Evolutionary conservation across 2,329 filamentous ascomycete genomes (phyloP).

Genomic region (Dendryphion nanum): DNA sequence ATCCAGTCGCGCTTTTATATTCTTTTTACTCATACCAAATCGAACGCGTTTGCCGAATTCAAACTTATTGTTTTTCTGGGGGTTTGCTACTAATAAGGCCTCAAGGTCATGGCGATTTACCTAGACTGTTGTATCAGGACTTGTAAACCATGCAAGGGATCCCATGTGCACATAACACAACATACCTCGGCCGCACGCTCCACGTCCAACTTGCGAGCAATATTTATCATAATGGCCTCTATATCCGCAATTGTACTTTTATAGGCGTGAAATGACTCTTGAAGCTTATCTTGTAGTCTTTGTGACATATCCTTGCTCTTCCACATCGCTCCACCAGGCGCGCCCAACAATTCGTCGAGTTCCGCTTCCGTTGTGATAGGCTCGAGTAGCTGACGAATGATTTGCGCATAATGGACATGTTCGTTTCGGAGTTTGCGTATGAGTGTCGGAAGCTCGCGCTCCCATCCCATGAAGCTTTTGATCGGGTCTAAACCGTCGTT

Average conservation of each 20-base stretch:
- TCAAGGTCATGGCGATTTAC: slow-evolving; percentile 36
- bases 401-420: slow-evolving; percentile 37
- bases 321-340: slow-evolving; percentile 32
- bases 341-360: slow-evolving; percentile 33
- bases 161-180: not conserved
- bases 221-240: slow-evolving; percentile 33
- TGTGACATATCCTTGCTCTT: slow-evolving; percentile 26
- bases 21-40: slow-evolving; percentile 39
- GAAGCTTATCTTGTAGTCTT: slow-evolving; percentile 31
- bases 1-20: slow-evolving; percentile 33
- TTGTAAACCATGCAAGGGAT: slow-evolving; percentile 4
- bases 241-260: slow-evolving; percentile 36
- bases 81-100: slow-evolving; percentile 33
- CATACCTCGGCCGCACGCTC: slow-evolving; percentile 32
- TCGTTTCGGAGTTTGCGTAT: slow-evolving; percentile 38
- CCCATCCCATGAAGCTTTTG: slow-evolving; percentile 38
- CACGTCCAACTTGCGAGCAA: slow-evolving; percentile 37
- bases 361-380: slow-evolving; percentile 38
- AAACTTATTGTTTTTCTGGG: slow-evolving; percentile 32
- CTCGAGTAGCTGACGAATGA: slow-evolving; percentile 34
- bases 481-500: slow-evolving; percentile 41
- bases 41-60: slow-evolving; percentile 35
- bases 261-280: slow-evolving; percentile 35
- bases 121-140: slow-evolving; percentile 11
- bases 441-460: slow-evolving; percentile 32